phyloP scores from a whole-genome alignment of 2,329 filamentous ascomycete genomes.

The Xenoacremonium recifei region DNA sequence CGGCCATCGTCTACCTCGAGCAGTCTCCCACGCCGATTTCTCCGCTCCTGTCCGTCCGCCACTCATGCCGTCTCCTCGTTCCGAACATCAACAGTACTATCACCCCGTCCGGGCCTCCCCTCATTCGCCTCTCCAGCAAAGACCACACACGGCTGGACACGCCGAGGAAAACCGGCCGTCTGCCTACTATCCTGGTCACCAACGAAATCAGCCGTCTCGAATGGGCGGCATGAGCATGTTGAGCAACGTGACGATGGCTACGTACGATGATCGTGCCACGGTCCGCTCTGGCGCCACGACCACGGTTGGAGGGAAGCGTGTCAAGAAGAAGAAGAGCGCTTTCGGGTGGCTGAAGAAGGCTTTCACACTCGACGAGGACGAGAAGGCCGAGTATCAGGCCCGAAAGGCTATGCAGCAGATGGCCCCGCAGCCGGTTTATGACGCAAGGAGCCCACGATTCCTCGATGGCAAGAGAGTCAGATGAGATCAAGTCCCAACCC shows the following conservation, averaged over 20 bases:
- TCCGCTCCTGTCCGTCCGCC: slow-evolving; percentile 21
- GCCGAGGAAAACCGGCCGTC: slow-evolving; percentile 27
- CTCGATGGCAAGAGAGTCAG: slow-evolving; percentile 54
- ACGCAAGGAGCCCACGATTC: slow-evolving; percentile 50
- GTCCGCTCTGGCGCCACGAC: slow-evolving; percentile 25
- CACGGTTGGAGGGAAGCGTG: slow-evolving; percentile 35
- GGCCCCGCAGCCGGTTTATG: slow-evolving; percentile 50
- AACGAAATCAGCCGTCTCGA: slow-evolving; percentile 51
- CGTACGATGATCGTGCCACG: slow-evolving; percentile 36
- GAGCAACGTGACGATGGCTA: slow-evolving; percentile 52
- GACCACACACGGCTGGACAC: slow-evolving; percentile 51
- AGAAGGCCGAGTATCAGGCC: slow-evolving; percentile 58
- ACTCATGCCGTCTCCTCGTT: slow-evolving; percentile 31
- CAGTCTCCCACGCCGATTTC: slow-evolving; percentile 32
- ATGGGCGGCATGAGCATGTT: slow-evolving; percentile 56
- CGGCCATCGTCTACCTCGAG: slow-evolving; percentile 27
- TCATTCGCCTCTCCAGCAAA: slow-evolving; percentile 61
- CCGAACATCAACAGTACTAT: slow-evolving; percentile 51
- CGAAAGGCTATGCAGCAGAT: slow-evolving; percentile 46
- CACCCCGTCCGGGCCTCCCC: slow-evolving; percentile 62
- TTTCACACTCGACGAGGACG: slow-evolving; percentile 63
- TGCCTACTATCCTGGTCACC: slow-evolving; percentile 36
- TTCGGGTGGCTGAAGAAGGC: slow-evolving; percentile 70
- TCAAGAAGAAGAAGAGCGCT: slow-evolving; percentile 67
- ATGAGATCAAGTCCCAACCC: slow-evolving; percentile 12